Evolutionary conservation across 768 basidiomycete genomes (phyloP), one percentile per base, ranked within the genome.

Genomic region (Mycena sanguinolenta): DNA sequence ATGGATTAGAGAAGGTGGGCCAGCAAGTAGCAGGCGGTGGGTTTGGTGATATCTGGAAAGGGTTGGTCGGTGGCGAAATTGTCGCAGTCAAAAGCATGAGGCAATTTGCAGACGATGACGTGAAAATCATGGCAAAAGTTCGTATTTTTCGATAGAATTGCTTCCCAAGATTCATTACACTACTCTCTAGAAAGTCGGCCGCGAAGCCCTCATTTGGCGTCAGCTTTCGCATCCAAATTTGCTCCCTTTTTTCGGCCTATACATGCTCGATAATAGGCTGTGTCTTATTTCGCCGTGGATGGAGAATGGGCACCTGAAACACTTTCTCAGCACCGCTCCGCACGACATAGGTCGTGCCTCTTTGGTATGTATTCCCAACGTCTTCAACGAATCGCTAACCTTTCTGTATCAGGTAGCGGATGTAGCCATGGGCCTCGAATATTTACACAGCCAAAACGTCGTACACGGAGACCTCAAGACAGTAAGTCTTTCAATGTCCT

Each of bases 231-330:
- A n/a, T n/a, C n/a, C n/a, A n/a, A n/a, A n/a, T n/a, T n/a, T n/a
- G n/a, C n/a, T n/a, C n/a, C n/a, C n/a, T n/a, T n/a, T n/a, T n/a
- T n/a, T n/a, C n/a, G n/a, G n/a, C n/a, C n/a, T n/a, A n/a, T n/a
- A n/a, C n/a, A n/a, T n/a, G n/a, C n/a, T n/a, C n/a, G n/a, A n/a
- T n/a, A n/a, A n/a, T n/a, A n/a, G n/a, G n/a, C n/a, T 32, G 3
- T 60, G 16, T 32, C 44, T 60, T 3, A 19, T 60, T 6, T 60
- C 58, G 12, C 58, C 58, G 7, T 60, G 58, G 58, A 60, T 60
- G 58, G 58, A 60, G 0, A 49, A 60, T 30, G 58, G 58, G 46
- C n/a, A 49, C 46, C n/a, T 49, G n/a, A 49, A 49, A 2, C 12
- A 49, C 23, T 49, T 49, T 10, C 17, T 49, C 1, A 23, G 16